These are phyloP conservation scores for Myxozyma kluyveri DNA, from an alignment of 805 yeast species.

Conservation along the genomic window DNA sequence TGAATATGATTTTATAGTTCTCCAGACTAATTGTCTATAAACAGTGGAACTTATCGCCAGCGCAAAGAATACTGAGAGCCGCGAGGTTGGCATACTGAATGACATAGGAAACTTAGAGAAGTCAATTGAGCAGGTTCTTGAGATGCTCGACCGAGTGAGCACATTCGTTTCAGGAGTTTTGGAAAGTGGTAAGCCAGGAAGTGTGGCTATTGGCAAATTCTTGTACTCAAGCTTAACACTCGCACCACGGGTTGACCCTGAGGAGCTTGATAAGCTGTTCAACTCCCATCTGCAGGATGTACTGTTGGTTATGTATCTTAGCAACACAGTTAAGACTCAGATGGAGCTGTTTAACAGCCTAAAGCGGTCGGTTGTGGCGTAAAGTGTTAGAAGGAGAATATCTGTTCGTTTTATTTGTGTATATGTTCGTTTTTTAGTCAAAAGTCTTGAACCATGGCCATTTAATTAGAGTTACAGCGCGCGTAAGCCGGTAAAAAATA, in stretches of 20 bases:
- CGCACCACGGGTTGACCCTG: slow-evolving; percentile 45
- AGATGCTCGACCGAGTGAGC: slow-evolving; percentile 42
- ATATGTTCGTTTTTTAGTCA: background rate
- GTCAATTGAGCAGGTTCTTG: slow-evolving; percentile 40
- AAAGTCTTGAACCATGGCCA: too few relatives aligned
- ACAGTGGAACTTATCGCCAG: slow-evolving; percentile 38
- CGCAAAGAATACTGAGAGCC: slow-evolving; percentile 37
- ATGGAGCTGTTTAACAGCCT: slow-evolving; percentile 27
- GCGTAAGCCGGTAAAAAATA: too few relatives aligned
- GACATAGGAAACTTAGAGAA: slow-evolving; percentile 38
- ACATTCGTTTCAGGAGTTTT: slow-evolving; percentile 35
- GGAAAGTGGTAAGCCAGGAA: slow-evolving; percentile 34
- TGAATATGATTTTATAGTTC: slow-evolving; percentile 39
- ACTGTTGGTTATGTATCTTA: slow-evolving; percentile 74
- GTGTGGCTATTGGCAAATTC: slow-evolving; percentile 57
- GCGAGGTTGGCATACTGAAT: slow-evolving; percentile 37
- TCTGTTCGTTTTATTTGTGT: background rate
- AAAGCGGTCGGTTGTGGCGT: slow-evolving; percentile 24
- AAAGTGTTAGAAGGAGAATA: too few relatives aligned
- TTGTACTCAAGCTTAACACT: slow-evolving; percentile 49
- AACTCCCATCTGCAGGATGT: slow-evolving; percentile 75
- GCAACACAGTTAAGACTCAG: slow-evolving; percentile 80
- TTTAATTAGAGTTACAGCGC: too few relatives aligned
- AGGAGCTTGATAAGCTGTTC: slow-evolving; percentile 58
- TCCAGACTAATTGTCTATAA: slow-evolving; percentile 18